These are phyloP conservation scores for Penicillium verhagenii DNA, from an alignment of 495 filamentous ascomycete genomes.

Conservation along the genomic window DNA sequence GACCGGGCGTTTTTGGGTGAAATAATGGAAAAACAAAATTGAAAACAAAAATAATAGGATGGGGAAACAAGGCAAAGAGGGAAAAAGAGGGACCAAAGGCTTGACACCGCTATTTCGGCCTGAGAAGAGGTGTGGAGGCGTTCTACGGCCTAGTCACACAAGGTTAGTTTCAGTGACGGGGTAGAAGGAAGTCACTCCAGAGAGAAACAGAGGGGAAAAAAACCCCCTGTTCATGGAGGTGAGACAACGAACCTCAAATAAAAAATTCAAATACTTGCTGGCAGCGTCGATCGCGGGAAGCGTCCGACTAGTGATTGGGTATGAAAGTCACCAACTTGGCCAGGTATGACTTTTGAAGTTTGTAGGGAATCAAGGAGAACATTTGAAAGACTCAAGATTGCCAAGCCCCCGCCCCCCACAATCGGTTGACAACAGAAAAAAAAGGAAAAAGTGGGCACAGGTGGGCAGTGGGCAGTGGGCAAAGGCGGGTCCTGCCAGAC, in stretches of 20 bases:
- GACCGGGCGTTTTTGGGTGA: slow-evolving; percentile 14
- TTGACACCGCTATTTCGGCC: slow-evolving; percentile 13
- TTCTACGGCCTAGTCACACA: slow-evolving; percentile 1
- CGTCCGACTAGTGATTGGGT: not conserved
- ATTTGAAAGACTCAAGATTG: not conserved
- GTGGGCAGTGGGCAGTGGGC: not conserved
- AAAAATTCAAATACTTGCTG: slow-evolving; percentile 3
- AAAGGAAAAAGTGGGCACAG: not conserved
- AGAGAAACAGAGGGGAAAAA: not conserved
- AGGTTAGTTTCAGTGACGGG: slow-evolving; percentile 12
- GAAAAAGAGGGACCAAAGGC: not conserved
- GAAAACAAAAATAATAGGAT: not conserved
- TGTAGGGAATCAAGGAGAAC: no score
- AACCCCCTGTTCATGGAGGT: slow-evolving; percentile 11
- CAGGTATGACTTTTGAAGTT: no score
- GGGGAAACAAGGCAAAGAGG: not conserved
- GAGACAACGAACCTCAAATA: slow-evolving; percentile 5
- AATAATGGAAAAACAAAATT: not conserved
- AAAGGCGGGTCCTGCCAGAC: no score
- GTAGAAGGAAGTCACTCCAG: slow-evolving; percentile 1
- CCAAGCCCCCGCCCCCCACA: slow-evolving; percentile 22
- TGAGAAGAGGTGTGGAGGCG: not conserved
- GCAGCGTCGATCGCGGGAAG: slow-evolving; percentile 16
- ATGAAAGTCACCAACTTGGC: not conserved
- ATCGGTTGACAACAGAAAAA: not conserved